These are phyloP conservation scores for Acacia crassicarpa DNA, from an alignment of 306 rosid species.

Conservation along the genomic window DNA sequence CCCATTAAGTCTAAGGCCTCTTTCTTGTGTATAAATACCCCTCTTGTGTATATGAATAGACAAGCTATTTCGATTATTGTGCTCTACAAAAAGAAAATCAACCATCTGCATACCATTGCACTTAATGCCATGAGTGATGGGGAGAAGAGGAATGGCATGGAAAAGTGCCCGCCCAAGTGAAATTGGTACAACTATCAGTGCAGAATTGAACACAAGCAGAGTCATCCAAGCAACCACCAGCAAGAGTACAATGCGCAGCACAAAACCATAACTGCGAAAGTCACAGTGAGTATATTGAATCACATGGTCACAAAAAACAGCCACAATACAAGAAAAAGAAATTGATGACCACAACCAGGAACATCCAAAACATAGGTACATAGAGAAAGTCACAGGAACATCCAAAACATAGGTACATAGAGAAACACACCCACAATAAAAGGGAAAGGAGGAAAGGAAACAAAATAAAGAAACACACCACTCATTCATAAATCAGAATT, in stretches of 20 bases:
- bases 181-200: conserved; percentile 89
- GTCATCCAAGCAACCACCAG: conserved; percentile 99
- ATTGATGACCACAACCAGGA: background rate
- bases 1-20: too few relatives aligned
- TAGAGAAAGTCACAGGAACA: conserved; percentile 7
- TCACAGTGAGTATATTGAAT: conserved; percentile 9
- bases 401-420: background rate
- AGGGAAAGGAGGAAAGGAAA: background rate
- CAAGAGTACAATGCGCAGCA: conserved; percentile 86
- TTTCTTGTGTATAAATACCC: too few relatives aligned
- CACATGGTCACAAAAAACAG: conserved; percentile 4
- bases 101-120: conserved; percentile 71
- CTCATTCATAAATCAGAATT: background rate
- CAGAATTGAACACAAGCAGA: conserved; percentile 87
- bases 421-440: background rate
- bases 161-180: conserved; percentile 87
- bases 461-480: background rate
- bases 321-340: conserved; percentile 6
- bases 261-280: conserved; percentile 77
- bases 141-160: conserved; percentile 89
- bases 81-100: conserved; percentile 19
- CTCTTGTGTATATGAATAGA: too few relatives aligned
- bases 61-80: too few relatives aligned
- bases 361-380: background rate
- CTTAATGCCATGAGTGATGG: conserved; percentile 96